Percentiles rank a stretch among this genome's conserved stretches.
phyloP scores from a whole-genome alignment of 2,329 filamentous ascomycete species.

The Nemania sp. region DNA sequence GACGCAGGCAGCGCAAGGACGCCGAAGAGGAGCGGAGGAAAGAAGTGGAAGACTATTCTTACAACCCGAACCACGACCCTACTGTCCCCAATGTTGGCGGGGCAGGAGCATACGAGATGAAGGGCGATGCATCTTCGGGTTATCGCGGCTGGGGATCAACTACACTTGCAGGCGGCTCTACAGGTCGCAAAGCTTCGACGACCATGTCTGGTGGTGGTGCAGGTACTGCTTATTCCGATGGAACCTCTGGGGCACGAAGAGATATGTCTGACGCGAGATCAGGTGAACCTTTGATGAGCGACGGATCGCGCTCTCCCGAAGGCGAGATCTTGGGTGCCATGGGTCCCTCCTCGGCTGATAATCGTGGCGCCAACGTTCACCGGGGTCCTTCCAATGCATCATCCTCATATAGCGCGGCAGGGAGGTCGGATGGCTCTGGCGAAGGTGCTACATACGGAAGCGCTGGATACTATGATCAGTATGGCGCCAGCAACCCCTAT shows the following conservation, averaged over 20 bases:
- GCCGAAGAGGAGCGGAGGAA: constrained; percentile 88
- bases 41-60: constrained; percentile 96
- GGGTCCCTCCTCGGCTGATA: constrained; percentile 69
- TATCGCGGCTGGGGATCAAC: constrained; percentile 96
- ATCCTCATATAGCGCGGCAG: constrained; percentile 86
- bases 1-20: constrained; percentile 80
- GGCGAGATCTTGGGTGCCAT: constrained; percentile 83
- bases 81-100: constrained; percentile 61
- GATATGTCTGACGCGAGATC: constrained; percentile 70
- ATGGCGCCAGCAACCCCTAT: constrained; percentile 61
- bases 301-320: constrained; percentile 61
- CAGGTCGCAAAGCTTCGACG: constrained; percentile 82
- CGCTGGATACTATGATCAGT: constrained; percentile 61
- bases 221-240: constrained; percentile 72
- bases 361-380: constrained; percentile 71
- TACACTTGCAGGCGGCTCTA: constrained; percentile 65
- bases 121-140: constrained; percentile 73
- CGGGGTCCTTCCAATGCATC: constrained; percentile 94
- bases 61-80: constrained; percentile 96
- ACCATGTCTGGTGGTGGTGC: constrained; percentile 77
- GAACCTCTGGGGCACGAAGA: constrained; percentile 67
- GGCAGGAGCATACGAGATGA: constrained; percentile 71
- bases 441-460: constrained; percentile 56
- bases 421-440: constrained; percentile 69
- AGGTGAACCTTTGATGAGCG: constrained; percentile 65